Conservation (phyloP, 768 basidiomycete genomes). For the Russula vinacea region DNA sequence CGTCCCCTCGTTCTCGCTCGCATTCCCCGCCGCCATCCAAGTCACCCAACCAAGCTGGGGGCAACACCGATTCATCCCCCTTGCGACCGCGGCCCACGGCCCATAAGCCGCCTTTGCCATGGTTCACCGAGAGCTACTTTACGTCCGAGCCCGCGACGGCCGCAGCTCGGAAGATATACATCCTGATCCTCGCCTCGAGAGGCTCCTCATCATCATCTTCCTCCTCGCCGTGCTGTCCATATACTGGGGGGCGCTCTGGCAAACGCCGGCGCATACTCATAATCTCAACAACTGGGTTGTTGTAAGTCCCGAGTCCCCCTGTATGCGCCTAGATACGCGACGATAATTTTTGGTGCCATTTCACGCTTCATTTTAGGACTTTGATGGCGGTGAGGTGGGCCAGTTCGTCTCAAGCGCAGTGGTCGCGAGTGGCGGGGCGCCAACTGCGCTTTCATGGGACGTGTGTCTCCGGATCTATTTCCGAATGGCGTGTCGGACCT, state of each 20-base stretch:
- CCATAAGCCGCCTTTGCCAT: constrained; percentile 12
- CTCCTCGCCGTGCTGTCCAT: constrained; percentile 52
- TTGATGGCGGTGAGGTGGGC: constrained; percentile 56
- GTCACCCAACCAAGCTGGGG: not conserved
- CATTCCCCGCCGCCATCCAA: constrained; percentile 3
- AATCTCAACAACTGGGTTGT: constrained; percentile 57
- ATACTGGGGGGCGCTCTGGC: constrained; percentile 59
- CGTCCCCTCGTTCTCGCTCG: not conserved
- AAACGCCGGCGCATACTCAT: constrained; percentile 38
- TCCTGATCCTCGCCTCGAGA: constrained; percentile 41
- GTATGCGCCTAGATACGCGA: not conserved
- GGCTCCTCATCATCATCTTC: constrained; percentile 39
- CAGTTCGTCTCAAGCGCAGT: constrained; percentile 44
- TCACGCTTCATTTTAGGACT: constrained; percentile 44
- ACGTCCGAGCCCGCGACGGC: constrained; percentile 29
- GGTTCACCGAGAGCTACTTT: constrained; percentile 29
- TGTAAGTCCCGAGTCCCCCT: constrained; percentile 39
- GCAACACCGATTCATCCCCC: not conserved
- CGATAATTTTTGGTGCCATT: not conserved
- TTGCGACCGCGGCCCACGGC: not conserved
- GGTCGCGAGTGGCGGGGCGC: constrained; percentile 33
- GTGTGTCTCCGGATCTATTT: constrained; percentile 44
- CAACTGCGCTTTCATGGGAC: constrained; percentile 46
- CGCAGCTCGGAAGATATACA: constrained; percentile 40
- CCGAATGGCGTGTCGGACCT: constrained; percentile 46